A percentile compares a stretch with the other conserved stretches of the same genome.
These are phyloP conservation scores for Trypanosoma platydactyli DNA, from an alignment of 208 protist species.

Conservation along the genomic window DNA sequence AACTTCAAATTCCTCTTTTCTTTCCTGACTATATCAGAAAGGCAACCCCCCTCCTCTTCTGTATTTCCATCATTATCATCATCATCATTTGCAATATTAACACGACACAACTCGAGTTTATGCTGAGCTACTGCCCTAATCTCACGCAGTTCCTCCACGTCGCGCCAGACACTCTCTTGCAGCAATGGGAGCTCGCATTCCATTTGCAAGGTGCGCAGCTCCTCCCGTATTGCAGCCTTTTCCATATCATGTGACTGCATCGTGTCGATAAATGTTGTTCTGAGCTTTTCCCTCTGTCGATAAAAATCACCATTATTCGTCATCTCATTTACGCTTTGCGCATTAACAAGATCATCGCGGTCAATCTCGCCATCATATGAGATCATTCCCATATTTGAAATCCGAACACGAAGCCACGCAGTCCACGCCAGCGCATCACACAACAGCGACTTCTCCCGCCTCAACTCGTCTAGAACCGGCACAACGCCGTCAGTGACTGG, in stretches of 20 bases:
- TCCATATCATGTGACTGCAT: not conserved
- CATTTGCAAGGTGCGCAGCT: too few relatives aligned
- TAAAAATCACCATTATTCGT: not conserved
- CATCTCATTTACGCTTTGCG: not conserved
- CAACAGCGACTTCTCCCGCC: not conserved
- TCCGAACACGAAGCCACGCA: not conserved
- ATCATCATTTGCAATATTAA: not conserved
- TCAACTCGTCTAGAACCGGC: not conserved
- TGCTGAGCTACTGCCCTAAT: not conserved
- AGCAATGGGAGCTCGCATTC: too few relatives aligned
- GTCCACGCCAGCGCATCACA: not conserved
- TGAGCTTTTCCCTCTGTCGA: not conserved
- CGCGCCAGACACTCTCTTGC: not conserved
- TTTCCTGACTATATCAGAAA: not conserved
- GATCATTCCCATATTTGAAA: not conserved
- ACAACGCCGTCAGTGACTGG: too few relatives aligned
- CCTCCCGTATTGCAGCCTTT: not conserved
- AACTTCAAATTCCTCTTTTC: not conserved
- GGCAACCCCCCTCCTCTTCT: not conserved
- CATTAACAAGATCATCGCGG: not conserved
- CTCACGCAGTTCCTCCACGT: constrained; percentile 8
- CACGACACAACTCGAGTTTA: not conserved
- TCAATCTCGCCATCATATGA: not conserved
- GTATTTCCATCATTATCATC: not conserved
- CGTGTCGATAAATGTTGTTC: not conserved